Conservation (phyloP, 306 rosid species). For the Prunus fruticosa region DNA sequence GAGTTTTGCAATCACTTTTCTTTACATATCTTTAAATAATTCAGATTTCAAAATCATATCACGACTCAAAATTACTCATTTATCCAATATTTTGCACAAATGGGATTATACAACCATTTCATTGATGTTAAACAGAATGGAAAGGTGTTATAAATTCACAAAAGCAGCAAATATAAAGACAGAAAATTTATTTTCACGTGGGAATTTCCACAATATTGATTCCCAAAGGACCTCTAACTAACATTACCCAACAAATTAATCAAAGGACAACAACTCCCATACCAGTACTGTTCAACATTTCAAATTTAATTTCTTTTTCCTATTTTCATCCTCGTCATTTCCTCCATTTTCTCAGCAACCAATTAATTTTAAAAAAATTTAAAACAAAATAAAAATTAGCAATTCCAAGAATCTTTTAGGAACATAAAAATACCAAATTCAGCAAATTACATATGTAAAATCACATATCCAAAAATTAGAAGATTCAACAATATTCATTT, state of each 20-base stretch:
- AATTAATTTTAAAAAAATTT: not conserved
- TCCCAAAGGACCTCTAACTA: not conserved
- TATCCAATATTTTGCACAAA: not conserved
- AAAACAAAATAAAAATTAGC: not conserved
- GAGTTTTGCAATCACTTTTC: not conserved
- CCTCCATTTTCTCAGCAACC: not conserved
- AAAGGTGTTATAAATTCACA: not conserved
- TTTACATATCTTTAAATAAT: not conserved
- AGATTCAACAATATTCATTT: not conserved
- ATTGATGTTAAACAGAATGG: not conserved
- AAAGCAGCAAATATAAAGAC: not conserved
- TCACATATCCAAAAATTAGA: not conserved
- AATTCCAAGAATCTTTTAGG: not conserved
- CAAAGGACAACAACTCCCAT: not conserved
- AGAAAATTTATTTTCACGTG: not conserved
- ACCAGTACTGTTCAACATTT: not conserved
- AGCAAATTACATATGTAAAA: not conserved
- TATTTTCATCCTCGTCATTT: not conserved
- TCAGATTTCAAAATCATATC: conserved; percentile 13
- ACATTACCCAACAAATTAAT: not conserved
- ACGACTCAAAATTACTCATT: not conserved
- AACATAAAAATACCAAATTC: not conserved
- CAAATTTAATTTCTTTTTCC: not conserved
- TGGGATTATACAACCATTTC: not conserved
- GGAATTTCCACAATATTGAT: not conserved